phyloP scores from a whole-genome alignment of 768 basidiomycete genomes.

The Boletus bicolor region DNA sequence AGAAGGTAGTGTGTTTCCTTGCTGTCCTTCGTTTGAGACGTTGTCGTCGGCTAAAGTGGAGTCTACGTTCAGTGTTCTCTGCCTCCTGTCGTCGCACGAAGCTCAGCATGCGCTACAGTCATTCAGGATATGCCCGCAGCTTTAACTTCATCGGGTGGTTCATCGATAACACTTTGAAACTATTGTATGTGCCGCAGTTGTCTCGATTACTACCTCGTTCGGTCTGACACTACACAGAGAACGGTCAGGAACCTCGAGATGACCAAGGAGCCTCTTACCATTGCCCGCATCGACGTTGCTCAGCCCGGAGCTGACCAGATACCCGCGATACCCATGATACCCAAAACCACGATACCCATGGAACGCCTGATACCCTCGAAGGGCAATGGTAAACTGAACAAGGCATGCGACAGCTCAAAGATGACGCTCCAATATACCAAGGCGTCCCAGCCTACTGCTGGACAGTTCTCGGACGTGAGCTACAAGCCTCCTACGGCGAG shows the following conservation, averaged over 20 bases:
- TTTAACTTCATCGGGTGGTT: not conserved
- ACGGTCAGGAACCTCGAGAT: not conserved
- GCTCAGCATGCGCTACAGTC: not conserved
- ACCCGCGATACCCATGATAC: conserved; percentile 5
- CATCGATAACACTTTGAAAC: not conserved
- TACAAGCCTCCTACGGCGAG: not conserved
- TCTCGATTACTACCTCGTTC: not conserved
- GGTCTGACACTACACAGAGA: not conserved
- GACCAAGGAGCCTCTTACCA: not conserved
- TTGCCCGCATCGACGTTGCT: not conserved
- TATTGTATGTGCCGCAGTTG: conserved; percentile 4
- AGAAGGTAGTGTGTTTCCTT: conserved; percentile 4
- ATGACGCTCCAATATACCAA: not conserved
- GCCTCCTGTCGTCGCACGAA: not conserved
- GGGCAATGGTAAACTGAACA: conserved; percentile 10
- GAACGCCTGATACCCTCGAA: not conserved
- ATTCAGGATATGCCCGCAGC: not conserved
- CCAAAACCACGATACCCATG: conserved; percentile 2
- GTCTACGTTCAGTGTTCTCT: not conserved
- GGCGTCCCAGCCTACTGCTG: not conserved
- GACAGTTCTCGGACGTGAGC: not conserved
- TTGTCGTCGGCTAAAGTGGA: conserved; percentile 1
- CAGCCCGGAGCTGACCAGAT: conserved; percentile 9
- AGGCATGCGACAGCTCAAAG: not conserved
- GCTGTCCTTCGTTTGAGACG: not conserved